phyloP scores from a whole-genome alignment of 768 basidiomycete genomes.

The Tulasnella sp. region DNA sequence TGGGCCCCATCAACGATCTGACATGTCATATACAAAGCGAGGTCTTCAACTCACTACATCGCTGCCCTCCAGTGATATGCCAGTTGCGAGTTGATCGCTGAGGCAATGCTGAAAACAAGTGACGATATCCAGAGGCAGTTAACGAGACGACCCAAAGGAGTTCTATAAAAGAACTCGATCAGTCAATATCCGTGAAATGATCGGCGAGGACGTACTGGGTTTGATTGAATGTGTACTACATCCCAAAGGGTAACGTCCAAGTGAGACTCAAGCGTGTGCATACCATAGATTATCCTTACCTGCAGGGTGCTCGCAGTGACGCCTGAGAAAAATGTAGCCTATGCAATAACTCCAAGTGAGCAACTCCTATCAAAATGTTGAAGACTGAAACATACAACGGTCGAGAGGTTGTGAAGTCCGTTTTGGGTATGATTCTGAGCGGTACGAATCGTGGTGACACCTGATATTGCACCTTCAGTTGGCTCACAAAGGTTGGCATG shows the following conservation, averaged over 20 bases:
- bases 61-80: conserved; percentile 16
- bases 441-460: not conserved
- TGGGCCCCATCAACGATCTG: not conserved
- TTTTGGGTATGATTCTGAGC: conserved; percentile 11
- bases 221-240: not conserved
- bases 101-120: conserved; percentile 14
- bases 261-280: too few relatives aligned
- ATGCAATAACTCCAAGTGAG: not conserved
- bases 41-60: conserved; percentile 12
- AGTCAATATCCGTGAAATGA: not conserved
- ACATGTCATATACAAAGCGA: not conserved
- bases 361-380: not conserved
- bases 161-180: not conserved
- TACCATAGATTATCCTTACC: not conserved
- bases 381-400: conserved; percentile 5
- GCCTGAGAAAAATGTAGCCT: conserved; percentile 16
- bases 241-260: too few relatives aligned
- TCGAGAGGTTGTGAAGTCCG: conserved; percentile 14
- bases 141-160: conserved; percentile 1
- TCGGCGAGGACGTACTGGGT: not conserved
- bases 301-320: conserved; percentile 14
- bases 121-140: conserved; percentile 16
- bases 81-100: conserved; percentile 18
- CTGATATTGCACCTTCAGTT: not conserved
- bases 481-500: not conserved